Evolutionary conservation across 1,139 yeast genomes (phyloP).

Genomic region (Taiozyma onychis): DNA sequence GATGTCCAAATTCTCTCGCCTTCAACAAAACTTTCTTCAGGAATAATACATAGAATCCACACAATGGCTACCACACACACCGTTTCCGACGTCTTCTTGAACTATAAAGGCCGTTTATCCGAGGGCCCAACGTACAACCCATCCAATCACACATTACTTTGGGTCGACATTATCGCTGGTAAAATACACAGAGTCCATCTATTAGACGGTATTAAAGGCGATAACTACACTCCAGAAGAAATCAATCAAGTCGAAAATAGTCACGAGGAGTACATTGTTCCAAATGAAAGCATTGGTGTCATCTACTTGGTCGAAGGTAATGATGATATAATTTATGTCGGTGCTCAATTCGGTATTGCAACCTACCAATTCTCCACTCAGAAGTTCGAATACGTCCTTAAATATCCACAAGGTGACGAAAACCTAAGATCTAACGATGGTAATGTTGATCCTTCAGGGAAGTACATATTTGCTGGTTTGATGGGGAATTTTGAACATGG

Average conservation of each 20-base stretch:
- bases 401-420: constrained; percentile 35
- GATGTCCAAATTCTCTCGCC: not conserved
- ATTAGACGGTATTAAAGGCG: constrained; percentile 16
- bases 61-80: not conserved
- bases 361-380: constrained; percentile 39
- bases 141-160: constrained; percentile 49
- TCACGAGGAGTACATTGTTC: constrained; percentile 37
- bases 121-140: constrained; percentile 67
- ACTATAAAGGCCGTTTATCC: constrained; percentile 34
- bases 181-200: constrained; percentile 45
- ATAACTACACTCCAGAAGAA: constrained; percentile 24
- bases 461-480: constrained; percentile 61
- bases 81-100: constrained; percentile 9
- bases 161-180: constrained; percentile 66
- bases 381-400: constrained; percentile 37
- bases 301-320: constrained; percentile 48
- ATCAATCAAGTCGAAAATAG: constrained; percentile 18
- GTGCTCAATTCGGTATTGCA: constrained; percentile 54
- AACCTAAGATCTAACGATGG: constrained; percentile 69
- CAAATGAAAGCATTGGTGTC: constrained; percentile 49
- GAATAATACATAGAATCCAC: not conserved
- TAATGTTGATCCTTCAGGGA: constrained; percentile 61
- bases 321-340: constrained; percentile 39
- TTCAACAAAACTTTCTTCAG: not conserved
- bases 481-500: constrained; percentile 52